Evolutionary conservation across 1,139 yeast species (phyloP).

Genomic region (Candida sojae): DNA sequence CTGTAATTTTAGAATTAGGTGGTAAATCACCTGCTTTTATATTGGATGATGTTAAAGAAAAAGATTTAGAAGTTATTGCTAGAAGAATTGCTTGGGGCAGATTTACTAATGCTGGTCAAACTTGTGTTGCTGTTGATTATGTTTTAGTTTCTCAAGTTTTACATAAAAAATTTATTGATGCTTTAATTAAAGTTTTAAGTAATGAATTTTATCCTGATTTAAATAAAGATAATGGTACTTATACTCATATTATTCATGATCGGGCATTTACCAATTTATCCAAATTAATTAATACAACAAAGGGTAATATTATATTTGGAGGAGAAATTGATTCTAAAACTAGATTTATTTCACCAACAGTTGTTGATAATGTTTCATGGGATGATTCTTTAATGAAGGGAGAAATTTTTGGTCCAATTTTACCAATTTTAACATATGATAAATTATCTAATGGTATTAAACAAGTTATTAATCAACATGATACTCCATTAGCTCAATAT

Average conservation of each 20-base stretch:
- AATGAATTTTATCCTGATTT: slow-evolving; percentile 41
- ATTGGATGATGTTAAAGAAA: slow-evolving; percentile 48
- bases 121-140: slow-evolving; percentile 90
- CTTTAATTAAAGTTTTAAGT: slow-evolving; percentile 43
- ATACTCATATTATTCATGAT: slow-evolving; percentile 65
- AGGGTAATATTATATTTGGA: slow-evolving; percentile 62
- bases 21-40: slow-evolving; percentile 90
- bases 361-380: slow-evolving; percentile 62
- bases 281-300: slow-evolving; percentile 48
- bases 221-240: slow-evolving; percentile 35
- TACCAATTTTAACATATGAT: slow-evolving; percentile 67
- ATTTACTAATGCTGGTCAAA: slow-evolving; percentile 83
- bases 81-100: slow-evolving; percentile 77
- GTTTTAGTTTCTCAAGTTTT: slow-evolving; percentile 62
- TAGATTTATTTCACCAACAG: slow-evolving; percentile 72
- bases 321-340: slow-evolving; percentile 49
- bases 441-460: slow-evolving; percentile 51
- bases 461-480: slow-evolving; percentile 54
- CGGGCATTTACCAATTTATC: slow-evolving; percentile 57
- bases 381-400: slow-evolving; percentile 71
- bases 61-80: slow-evolving; percentile 55
- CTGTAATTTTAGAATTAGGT: slow-evolving; percentile 81
- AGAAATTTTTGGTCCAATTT: slow-evolving; percentile 84
- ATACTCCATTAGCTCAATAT: slow-evolving; percentile 88
- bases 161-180: slow-evolving; percentile 53